Evolutionary conservation across 176 grass and related monocot species (phyloP).

Genomic region (Dendrocalamus sinicus): DNA sequence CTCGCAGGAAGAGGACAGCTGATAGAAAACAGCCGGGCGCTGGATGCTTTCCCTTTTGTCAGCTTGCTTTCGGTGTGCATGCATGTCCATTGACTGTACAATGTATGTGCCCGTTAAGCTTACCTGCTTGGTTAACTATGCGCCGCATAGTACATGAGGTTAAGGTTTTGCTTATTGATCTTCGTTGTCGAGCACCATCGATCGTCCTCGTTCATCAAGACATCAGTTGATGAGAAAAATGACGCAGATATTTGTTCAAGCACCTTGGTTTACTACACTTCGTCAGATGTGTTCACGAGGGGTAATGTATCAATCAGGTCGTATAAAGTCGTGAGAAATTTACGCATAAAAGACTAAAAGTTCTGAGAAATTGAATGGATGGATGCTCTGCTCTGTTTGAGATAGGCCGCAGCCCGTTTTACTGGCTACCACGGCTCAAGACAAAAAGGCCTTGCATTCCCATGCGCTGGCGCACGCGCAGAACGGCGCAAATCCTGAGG

Average conservation of each 20-base stretch:
- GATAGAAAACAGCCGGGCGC: slow-evolving; percentile 42
- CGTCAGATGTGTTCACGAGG: not conserved
- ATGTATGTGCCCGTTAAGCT: not conserved
- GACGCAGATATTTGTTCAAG: not conserved
- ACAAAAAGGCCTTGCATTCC: not conserved
- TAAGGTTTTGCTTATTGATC: not conserved
- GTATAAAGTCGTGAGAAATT: not conserved
- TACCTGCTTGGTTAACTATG: too few relatives aligned
- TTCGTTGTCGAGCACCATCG: not conserved
- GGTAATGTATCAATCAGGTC: too few relatives aligned
- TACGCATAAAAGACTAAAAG: not conserved
- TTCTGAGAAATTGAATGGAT: not conserved
- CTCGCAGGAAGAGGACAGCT: slow-evolving; percentile 42
- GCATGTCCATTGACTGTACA: not conserved
- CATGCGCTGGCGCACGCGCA: not conserved
- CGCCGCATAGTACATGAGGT: not conserved
- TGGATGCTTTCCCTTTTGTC: slow-evolving; percentile 16
- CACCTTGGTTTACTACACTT: not conserved
- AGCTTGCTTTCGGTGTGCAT: slow-evolving; percentile 16
- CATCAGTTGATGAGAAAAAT: not conserved
- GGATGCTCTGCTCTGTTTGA: not conserved
- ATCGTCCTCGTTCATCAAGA: not conserved
- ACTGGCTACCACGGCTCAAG: not conserved
- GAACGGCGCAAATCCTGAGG: not conserved
- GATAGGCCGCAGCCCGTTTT: not conserved